A percentile compares a stretch with the other conserved stretches of the same genome.
phyloP scores from a whole-genome alignment of 768 basidiomycete genomes.

The Russula sp. region DNA sequence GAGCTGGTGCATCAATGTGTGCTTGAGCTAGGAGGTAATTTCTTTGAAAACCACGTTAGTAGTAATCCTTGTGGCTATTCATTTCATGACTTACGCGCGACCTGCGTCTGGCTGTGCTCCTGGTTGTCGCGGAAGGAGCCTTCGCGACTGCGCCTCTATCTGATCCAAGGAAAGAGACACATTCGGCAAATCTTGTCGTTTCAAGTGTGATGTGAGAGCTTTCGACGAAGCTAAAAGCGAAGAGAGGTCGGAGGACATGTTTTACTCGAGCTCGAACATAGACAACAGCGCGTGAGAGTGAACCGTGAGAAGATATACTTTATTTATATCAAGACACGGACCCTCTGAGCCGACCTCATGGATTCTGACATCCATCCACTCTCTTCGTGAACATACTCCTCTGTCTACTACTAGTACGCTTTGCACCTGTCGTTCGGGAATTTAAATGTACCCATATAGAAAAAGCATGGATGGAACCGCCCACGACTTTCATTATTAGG shows the following conservation, averaged over 20 bases:
- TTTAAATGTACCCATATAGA: no score
- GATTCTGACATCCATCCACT: no score
- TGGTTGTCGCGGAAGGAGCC: conserved; percentile 70
- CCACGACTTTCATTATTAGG: no score
- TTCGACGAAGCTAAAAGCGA: conserved; percentile 66
- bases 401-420: no score
- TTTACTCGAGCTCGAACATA: background rate
- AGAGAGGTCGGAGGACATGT: conserved; percentile 50
- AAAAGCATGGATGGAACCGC: no score
- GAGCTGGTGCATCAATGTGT: conserved; percentile 86
- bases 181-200: conserved; percentile 76
- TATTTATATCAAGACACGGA: background rate
- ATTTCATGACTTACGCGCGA: conserved; percentile 51
- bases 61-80: background rate
- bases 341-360: no score
- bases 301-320: conserved; percentile 2
- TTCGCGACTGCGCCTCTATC: conserved; percentile 87
- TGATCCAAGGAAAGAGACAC: conserved; percentile 90
- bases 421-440: no score
- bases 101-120: conserved; percentile 58
- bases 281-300: background rate
- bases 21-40: conserved; percentile 93
- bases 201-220: conserved; percentile 70
- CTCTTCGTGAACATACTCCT: no score
- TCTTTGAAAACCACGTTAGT: conserved; percentile 34